A percentile compares a stretch with the other conserved stretches of the same genome.
Conservation (phyloP, 129 eudicot genomes). For the Centrapalus pauciflorus region DNA sequence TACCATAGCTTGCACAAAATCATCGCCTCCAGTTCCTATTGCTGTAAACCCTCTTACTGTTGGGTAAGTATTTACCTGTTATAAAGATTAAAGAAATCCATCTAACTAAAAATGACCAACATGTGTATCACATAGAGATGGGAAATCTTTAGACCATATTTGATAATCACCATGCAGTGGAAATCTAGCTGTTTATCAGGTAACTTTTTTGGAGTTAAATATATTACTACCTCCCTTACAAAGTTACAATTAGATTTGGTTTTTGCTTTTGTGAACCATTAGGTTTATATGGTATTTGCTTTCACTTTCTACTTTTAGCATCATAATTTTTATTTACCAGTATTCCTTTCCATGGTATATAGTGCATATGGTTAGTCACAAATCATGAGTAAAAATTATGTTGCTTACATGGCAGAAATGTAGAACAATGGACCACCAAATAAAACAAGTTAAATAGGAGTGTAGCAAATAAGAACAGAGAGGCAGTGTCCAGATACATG, state of each 20-base stretch:
- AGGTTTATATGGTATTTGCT: neutral
- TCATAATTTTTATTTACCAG: neutral
- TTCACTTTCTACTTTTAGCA: neutral
- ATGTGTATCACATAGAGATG: neutral
- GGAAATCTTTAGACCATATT: neutral
- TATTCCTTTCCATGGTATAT: neutral
- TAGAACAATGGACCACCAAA: neutral
- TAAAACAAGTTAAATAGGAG: no score
- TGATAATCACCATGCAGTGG: neutral
- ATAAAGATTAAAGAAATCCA: neutral
- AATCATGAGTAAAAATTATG: neutral
- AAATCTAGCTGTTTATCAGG: neutral
- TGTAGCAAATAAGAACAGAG: no score
- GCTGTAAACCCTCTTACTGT: slow-evolving; percentile 95
- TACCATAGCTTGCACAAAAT: slow-evolving; percentile 96
- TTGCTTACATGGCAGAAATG: neutral
- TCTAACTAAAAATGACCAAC: slow-evolving; percentile 5
- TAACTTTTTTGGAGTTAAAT: neutral
- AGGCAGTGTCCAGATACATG: no score
- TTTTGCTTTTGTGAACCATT: neutral
- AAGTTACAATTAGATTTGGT: neutral
- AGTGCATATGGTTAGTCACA: neutral
- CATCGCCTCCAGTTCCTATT: slow-evolving; percentile 95
- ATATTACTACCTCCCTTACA: neutral
- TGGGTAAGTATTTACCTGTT: slow-evolving; percentile 83